Base-by-base conservation (phyloP, 148 eudicot genomes). In the Amaranthus palmeri region DNA sequence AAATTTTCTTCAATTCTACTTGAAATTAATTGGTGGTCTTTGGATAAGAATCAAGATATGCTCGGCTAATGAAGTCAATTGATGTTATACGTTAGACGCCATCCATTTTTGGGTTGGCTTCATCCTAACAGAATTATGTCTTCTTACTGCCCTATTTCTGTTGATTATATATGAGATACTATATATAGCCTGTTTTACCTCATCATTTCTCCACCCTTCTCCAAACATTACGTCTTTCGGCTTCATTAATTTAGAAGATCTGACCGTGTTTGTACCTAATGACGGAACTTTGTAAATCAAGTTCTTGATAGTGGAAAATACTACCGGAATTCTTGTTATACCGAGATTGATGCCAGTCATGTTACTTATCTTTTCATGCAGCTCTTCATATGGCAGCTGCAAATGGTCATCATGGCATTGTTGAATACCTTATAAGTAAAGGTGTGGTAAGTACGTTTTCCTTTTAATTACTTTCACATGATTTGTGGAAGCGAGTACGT, bases 351-450 rank as follows among this genome's bases (percentile, higher is more conserved):
- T 25, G 11, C 6, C n/a, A 47, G 54, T 49, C 46, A 55, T 53
- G 44, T 41, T 25, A 5, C 14, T 41, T 57, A 47, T 58, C 25
- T 46, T 58, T 72, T 4, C 53, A 4, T 73, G 80, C 89, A 93
- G 98, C 98, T 81, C 91, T 93, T 74, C 98, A 93, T 84, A 93
- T 93, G 98, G 96, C 95, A 57, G 85, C 96, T 7, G 98, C 96
- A n/a, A 93, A 93, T 81, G 96, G 97, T 55, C 95, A 93, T 82
- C 79, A 82, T 74, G 86, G 72, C 75, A 82, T 91, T 67, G 91
- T 91, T 25, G 85, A 86, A 61, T 93, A 87, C 81, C 96, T 93
- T 49, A 71, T 90, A 75, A 69, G 78, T 48, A 87, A 86, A 83
- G 92, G 88, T 74, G 98, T 80, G 89, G 98, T 93, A 77, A 83